These are phyloP conservation scores for Phaeophleospora eucalypticola DNA, from an alignment of 2,329 filamentous ascomycete genomes.

Conservation along the genomic window DNA sequence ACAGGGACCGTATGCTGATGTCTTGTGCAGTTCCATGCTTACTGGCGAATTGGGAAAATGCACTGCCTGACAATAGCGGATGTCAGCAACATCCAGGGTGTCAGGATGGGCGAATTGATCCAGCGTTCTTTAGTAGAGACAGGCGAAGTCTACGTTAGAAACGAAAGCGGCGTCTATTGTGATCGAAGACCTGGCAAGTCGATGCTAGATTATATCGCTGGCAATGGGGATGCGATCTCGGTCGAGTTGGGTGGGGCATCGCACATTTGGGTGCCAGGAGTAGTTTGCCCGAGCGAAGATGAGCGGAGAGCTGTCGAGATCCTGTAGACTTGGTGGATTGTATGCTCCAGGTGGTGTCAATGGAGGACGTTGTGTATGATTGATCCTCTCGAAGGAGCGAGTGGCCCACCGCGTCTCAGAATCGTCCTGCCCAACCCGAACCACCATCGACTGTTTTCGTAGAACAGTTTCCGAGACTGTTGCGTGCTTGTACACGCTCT, in stretches of 20 bases:
- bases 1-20: no score
- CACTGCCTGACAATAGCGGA: not conserved
- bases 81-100: not conserved
- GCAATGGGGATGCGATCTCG: not conserved
- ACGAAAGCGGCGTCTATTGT: not conserved
- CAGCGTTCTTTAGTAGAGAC: not conserved
- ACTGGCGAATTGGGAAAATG: not conserved
- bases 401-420: no score
- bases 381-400: no score
- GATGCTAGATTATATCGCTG: not conserved
- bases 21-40: not conserved
- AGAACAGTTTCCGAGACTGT: no score
- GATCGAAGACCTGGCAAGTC: not conserved
- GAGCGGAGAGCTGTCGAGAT: not conserved
- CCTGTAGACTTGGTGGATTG: not conserved
- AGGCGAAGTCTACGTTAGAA: not conserved
- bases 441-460: no score
- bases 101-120: not conserved
- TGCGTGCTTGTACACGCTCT: no score
- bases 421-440: no score
- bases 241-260: not conserved
- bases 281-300: not conserved
- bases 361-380: no score
- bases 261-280: not conserved
- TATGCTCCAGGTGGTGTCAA: no score